Base-by-base conservation (phyloP, 495 filamentous ascomycete species). In the Copromyces sp. region DNA sequence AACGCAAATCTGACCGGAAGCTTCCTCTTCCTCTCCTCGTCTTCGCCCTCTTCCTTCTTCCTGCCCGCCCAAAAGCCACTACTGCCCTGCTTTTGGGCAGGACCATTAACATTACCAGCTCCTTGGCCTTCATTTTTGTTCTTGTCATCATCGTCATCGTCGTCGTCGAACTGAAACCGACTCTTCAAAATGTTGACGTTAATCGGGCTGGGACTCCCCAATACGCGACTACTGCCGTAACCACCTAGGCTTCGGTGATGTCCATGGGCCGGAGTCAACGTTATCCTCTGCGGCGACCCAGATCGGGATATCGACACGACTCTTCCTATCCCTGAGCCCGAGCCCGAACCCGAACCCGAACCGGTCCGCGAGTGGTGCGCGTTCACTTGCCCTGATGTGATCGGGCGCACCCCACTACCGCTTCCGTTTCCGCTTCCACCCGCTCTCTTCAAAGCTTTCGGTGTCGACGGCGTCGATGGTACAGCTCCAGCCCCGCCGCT, bases 21-120 rank as follows among this genome's bases (percentile, higher is more conserved):
- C 14, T 72, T 71, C 72, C 41, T 41, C 69, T 71, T 59, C 7
- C 47, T 69, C 39, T 72, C 74, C 44, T 74, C 74, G 29, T 69
- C 72, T 12, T 20, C 59, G 5, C 32, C 53, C 39, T 14, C 39
- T 0, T 37, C 69, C 16, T 47, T 40, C 29, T 65, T 65, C 12
- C 14, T 8, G 12, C 29, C 14, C 6, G 14, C 24, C 29, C 17
- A 9, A 65, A 35, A 8, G 6, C 29, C 53, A 65, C 12, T 32
- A 5, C 7, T 2, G 12, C 3, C 14, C 53, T 65, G 53, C 53
- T 35, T 65, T 9, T 37, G 29, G 6, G 14, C 6, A 35, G 1
- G 4, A 17, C 53, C 53, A 61, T 61, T 35, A 61, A 32, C 29
- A 61, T 32, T 61, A 61, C 11, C 20, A 11, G 47, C 9, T 29